A percentile compares a stretch with the other conserved stretches of the same genome.
These are phyloP conservation scores for Taphrina flavorubra DNA, from an alignment of 1,139 yeast genomes.

Conservation along the genomic window DNA sequence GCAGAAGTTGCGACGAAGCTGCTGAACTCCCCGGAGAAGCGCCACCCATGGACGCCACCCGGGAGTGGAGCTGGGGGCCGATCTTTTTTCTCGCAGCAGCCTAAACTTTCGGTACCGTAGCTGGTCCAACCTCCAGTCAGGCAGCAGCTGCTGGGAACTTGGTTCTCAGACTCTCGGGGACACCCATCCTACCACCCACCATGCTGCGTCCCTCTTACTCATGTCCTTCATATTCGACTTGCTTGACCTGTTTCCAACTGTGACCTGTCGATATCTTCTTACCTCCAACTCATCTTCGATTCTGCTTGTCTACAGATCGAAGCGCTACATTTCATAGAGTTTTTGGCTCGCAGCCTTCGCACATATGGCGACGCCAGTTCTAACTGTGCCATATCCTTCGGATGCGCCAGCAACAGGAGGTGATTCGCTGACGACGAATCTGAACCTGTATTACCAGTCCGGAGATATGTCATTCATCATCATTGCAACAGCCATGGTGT, in stretches of 20 bases:
- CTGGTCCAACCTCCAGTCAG: not conserved
- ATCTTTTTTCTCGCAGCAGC: slow-evolving; percentile 9
- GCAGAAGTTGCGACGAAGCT: not conserved
- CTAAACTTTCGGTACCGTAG: no score
- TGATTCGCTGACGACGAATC: slow-evolving; percentile 44
- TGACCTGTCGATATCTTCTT: no score
- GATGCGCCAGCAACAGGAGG: slow-evolving; percentile 39
- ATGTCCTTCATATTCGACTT: not conserved
- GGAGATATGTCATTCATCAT: slow-evolving; percentile 60
- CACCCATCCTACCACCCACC: not conserved
- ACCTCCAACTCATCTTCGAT: no score
- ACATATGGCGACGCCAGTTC: slow-evolving; percentile 28
- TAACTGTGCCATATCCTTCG: slow-evolving; percentile 34
- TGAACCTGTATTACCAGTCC: slow-evolving; percentile 54
- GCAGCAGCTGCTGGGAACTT: no score
- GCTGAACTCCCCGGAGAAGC: not conserved
- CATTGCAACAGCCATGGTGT: slow-evolving; percentile 65
- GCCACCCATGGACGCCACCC: slow-evolving; percentile 1
- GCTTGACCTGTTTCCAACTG: not conserved
- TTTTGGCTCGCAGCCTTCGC: no score
- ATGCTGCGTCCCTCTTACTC: not conserved
- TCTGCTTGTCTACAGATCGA: no score
- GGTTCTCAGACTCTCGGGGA: not conserved
- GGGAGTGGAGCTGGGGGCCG: not conserved
- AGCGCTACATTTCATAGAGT: no score